Evolutionary conservation across 2,329 filamentous ascomycete species (phyloP).

Genomic region (Akanthomyces dipterigenus): DNA sequence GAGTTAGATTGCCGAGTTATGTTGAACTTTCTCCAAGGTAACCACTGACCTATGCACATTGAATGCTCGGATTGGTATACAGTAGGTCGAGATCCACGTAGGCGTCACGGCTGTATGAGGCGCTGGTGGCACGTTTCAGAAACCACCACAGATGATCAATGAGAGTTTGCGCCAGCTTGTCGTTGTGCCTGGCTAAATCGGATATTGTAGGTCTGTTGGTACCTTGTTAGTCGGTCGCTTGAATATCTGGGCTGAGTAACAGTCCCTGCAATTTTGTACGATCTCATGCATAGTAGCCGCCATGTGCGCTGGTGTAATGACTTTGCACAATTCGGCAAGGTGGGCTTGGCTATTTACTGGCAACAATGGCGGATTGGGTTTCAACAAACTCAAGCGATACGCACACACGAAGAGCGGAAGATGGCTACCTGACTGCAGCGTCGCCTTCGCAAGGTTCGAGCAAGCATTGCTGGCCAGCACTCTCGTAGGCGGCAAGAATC

Average conservation of each 20-base stretch:
- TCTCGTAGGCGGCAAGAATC: too few relatives aligned
- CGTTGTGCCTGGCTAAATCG: not conserved
- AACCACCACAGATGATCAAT: not conserved
- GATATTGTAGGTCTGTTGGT: not conserved
- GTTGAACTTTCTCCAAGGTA: not conserved
- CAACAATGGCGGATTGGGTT: too few relatives aligned
- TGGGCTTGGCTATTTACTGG: not conserved
- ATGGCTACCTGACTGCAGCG: too few relatives aligned
- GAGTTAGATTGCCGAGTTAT: not conserved
- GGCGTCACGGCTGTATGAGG: not conserved
- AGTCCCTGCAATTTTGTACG: not conserved
- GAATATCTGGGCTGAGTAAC: not conserved
- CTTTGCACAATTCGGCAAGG: not conserved
- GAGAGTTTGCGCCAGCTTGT: not conserved
- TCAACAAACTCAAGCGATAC: not conserved
- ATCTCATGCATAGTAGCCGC: not conserved
- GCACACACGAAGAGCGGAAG: not conserved
- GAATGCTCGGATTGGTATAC: not conserved
- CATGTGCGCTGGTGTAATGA: not conserved
- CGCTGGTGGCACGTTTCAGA: constrained; percentile 8
- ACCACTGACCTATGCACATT: not conserved
- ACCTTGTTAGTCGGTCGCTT: too few relatives aligned
- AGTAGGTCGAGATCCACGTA: not conserved
- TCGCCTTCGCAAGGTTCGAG: too few relatives aligned
- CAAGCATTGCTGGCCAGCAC: too few relatives aligned